Conservation (phyloP, 2,329 filamentous ascomycete species). For the Calonectria pseudoreteaudii region DNA sequence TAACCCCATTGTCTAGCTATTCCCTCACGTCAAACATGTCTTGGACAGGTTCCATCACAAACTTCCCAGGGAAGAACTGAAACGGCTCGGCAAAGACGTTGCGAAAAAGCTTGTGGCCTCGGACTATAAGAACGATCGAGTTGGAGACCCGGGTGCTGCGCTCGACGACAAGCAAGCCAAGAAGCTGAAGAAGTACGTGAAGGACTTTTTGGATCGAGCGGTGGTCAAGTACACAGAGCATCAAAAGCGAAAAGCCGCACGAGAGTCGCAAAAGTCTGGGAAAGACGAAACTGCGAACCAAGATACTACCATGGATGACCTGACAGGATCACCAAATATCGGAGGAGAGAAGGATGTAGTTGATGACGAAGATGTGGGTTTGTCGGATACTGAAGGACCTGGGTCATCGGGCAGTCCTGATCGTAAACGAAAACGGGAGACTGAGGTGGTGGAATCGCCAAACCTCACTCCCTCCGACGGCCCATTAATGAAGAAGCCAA, state of each 20-base stretch:
- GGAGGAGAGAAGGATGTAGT: constrained; percentile 31
- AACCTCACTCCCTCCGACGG: constrained; percentile 65
- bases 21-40: constrained; percentile 86
- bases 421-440: constrained; percentile 74
- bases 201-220: constrained; percentile 88
- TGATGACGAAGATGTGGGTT: constrained; percentile 50
- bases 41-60: constrained; percentile 89
- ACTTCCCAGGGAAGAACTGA: constrained; percentile 82
- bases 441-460: constrained; percentile 52
- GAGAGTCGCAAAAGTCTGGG: constrained; percentile 42
- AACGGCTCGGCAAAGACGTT: constrained; percentile 73
- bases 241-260: constrained; percentile 72
- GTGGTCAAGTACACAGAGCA: constrained; percentile 78
- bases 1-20: constrained; percentile 68
- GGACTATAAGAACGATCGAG: constrained; percentile 91
- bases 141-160: constrained; percentile 77
- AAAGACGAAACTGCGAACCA: constrained; percentile 18
- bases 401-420: constrained; percentile 61
- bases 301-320: constrained; percentile 25
- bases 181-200: constrained; percentile 85
- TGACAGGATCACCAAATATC: constrained; percentile 35
- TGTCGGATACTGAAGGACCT: constrained; percentile 59
- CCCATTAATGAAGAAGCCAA: constrained; percentile 66
- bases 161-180: constrained; percentile 83
- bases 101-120: constrained; percentile 91